Evolutionary conservation across 352 stramenopile species (phyloP).

Genomic region (Phytophthora pseudosyringae): DNA sequence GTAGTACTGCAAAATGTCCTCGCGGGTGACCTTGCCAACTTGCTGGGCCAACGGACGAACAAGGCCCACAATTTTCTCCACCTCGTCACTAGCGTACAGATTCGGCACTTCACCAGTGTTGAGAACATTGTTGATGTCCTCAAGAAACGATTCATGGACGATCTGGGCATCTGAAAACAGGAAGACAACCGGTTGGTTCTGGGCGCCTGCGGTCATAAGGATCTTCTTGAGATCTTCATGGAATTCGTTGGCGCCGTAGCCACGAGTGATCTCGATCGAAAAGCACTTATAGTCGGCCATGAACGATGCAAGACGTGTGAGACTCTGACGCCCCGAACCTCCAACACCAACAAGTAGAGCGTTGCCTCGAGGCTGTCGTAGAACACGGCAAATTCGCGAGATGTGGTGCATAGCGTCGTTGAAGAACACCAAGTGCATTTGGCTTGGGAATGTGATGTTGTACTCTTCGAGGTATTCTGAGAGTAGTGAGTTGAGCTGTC

Average conservation of each 20-base stretch:
- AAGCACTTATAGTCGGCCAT: conserved; percentile 93
- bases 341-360: conserved; percentile 93
- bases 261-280: conserved; percentile 93
- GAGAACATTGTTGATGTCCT: conserved; percentile 96
- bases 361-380: conserved; percentile 93
- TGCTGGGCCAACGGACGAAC: conserved; percentile 82
- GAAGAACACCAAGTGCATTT: conserved; percentile 97
- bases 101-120: conserved; percentile 95
- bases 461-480: conserved; percentile 95
- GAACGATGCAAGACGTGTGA: conserved; percentile 91
- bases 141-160: conserved; percentile 92
- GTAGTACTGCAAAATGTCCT: conserved; percentile 89
- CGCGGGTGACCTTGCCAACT: conserved; percentile 82
- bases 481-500: conserved; percentile 78
- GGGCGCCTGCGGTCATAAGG: conserved; percentile 86
- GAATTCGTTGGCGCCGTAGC: conserved; percentile 91
- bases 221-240: conserved; percentile 94
- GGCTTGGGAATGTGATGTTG: conserved; percentile 93
- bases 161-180: conserved; percentile 95
- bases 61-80: conserved; percentile 90
- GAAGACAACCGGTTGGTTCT: conserved; percentile 92
- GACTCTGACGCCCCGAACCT: conserved; percentile 89
- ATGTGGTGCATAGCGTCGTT: conserved; percentile 95
- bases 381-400: conserved; percentile 91
- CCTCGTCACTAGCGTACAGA: conserved; percentile 91